Evolutionary conservation across 1,284 basidiomycete genomes (phyloP), one percentile per base, ranked within the genome.

Genomic region (Rhodotorula sp.): DNA sequence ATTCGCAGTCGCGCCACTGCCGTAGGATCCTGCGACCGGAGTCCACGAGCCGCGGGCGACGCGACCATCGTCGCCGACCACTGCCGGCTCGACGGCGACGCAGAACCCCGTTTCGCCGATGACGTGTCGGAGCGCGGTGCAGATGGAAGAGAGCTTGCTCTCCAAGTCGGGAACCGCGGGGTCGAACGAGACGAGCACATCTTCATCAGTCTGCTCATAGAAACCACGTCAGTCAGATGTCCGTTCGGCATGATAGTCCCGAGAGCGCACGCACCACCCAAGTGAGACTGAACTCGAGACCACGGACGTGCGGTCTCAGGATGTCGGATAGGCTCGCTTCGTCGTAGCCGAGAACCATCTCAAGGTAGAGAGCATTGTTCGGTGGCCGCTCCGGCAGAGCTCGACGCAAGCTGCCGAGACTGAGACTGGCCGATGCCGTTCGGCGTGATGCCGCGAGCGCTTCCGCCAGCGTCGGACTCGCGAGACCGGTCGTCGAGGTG

Each of bases 301-400:
- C 71, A 54, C 68, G 68, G 64, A 74, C 67, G 21, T 64, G 60
- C 45, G 73, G 74, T 26, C 52, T 34, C 23, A 77, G 50, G 45
- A 77, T 67, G 19, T 76, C 74, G n/a, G 64, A 54, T 12, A 79
- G 58, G 48, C 58, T 66, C 43, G 62, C 64, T 47, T 77, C 77
- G 57, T 77, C 76, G 60, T 71, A 75, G 3, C 78, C 78, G 49
- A 79, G 75, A 15, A 79, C 78, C 21, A 73, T 72, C 49, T 77
- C 76, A 18, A 79, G 73, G 61, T 70, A 65, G 14, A 74, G 60
- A n/a, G 76, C 69, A 43, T 75, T 75, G 61, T 72, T 67, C 31
- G 62, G 62, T 47, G 66, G 60, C 12, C 60, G 56, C 55, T 75
- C 67, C 2, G 67, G 66, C 43, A 71, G 38, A 6, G 67, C 61